These are phyloP conservation scores for Pseudogymnoascus sp. DNA, from an alignment of 2,329 filamentous ascomycete genomes.

Conservation along the genomic window DNA sequence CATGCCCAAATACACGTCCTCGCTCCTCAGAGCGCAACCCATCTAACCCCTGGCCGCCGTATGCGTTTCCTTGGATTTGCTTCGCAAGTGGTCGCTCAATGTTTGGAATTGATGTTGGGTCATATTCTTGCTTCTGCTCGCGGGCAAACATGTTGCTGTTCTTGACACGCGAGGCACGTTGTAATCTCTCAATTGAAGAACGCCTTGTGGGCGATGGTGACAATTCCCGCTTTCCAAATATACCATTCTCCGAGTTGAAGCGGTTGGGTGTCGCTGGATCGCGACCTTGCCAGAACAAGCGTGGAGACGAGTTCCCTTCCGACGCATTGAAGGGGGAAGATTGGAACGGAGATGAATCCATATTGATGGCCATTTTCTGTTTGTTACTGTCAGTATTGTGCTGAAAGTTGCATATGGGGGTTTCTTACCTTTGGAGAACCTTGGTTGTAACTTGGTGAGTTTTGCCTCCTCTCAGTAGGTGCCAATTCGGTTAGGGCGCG, in stretches of 20 bases:
- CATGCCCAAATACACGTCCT: conserved; percentile 34
- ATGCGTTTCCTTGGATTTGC: conserved; percentile 63
- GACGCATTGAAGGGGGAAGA: conserved; percentile 60
- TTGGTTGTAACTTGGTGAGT: conserved; percentile 87
- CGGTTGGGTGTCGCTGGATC: conserved; percentile 59
- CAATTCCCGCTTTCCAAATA: conserved; percentile 44
- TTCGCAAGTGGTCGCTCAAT: conserved; percentile 76
- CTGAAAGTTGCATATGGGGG: background rate
- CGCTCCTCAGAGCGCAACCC: conserved; percentile 44
- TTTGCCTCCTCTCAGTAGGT: conserved; percentile 74
- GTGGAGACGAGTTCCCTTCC: conserved; percentile 61
- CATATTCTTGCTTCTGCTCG: conserved; percentile 87
- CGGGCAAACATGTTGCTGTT: conserved; percentile 96
- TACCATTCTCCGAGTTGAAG: conserved; percentile 60
- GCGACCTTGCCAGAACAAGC: conserved; percentile 80
- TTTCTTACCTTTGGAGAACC: conserved; percentile 52
- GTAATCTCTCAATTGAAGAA: conserved; percentile 89
- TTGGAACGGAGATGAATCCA: conserved; percentile 76
- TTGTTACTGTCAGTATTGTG: conserved; percentile 13
- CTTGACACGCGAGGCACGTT: conserved; percentile 89
- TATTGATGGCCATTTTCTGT: conserved; percentile 60
- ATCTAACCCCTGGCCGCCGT: conserved; percentile 48
- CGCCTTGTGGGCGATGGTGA: conserved; percentile 68
- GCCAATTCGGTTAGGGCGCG: conserved; percentile 84
- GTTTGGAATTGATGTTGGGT: conserved; percentile 66